phyloP scores from a whole-genome alignment of 2,329 filamentous ascomycete genomes.

The Penicillium sp. region DNA sequence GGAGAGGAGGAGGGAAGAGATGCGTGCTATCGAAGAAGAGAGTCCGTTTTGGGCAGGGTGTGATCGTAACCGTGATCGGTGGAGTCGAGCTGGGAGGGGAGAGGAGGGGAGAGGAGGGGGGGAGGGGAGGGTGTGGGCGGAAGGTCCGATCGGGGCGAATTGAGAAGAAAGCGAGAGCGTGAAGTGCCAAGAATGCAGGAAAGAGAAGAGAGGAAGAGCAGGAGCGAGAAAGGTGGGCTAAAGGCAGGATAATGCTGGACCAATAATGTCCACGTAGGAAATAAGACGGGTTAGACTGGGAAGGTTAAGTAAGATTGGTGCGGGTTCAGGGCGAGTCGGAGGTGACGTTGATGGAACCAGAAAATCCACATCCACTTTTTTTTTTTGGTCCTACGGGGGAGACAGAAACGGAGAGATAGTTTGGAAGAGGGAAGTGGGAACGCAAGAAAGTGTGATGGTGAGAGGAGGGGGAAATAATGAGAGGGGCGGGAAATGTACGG shows the following conservation, averaged over 20 bases:
- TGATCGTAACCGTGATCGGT: conserved; percentile 21
- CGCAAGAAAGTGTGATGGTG: conserved; percentile 11
- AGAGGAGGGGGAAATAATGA: conserved; percentile 13
- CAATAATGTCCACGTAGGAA: conserved; percentile 8
- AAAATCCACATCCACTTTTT: conserved; percentile 1
- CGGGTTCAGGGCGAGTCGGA: conserved; percentile 11
- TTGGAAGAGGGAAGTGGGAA: conserved; percentile 10
- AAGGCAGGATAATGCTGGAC: conserved; percentile 14
- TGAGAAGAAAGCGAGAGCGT: conserved; percentile 33
- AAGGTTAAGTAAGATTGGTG: conserved; percentile 17
- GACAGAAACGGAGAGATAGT: conserved; percentile 3
- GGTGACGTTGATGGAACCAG: conserved; percentile 10
- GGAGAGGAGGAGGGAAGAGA: conserved; percentile 38
- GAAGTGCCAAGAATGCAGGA: conserved; percentile 30
- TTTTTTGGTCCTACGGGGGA: conserved; percentile 8
- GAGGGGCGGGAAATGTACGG: conserved; percentile 15
- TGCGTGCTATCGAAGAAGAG: conserved; percentile 26
- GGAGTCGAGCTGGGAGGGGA: conserved; percentile 26
- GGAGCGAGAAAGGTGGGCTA: conserved; percentile 1
- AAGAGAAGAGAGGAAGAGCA: conserved; percentile 19
- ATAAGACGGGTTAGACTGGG: conserved; percentile 14
- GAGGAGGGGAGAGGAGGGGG: conserved; percentile 26
- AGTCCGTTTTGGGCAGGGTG: conserved; percentile 51
- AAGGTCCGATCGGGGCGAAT: conserved; percentile 32
- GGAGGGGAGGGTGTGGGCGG: conserved; percentile 32